Base-by-base conservation (phyloP, 2,329 filamentous ascomycete species). In the Fusarium tanahbumbuense region DNA sequence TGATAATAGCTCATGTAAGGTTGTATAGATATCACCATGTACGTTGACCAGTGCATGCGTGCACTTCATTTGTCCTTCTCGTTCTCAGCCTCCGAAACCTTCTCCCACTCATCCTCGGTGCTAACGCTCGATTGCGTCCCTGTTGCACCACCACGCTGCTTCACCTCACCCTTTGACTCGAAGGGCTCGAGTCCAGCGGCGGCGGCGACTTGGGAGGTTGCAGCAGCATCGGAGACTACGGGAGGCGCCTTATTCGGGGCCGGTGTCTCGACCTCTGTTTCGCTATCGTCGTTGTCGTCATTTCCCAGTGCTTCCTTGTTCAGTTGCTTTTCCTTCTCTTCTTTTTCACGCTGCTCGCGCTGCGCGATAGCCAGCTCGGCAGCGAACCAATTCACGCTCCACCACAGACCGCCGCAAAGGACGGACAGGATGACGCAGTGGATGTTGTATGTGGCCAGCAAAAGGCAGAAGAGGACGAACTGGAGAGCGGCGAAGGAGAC, bases 71-170 rank as follows among this genome's bases (percentile, higher is more conserved):
- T 87, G 64, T 84, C 84, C 79, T 88, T 88, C 71, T 88, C 86
- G 73, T 85, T 85, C 83, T 89, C 88, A 62, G 85, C 88, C 79
- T 92, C 92, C 23, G 93, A 93, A 6, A 98, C 92, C 84, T 96
- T 97, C 84, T 98, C 95, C 95, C 95, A 98, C 82, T 98, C 95
- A 76, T 95, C 95, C 82, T 98, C 95, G 7, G 94, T 98, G 81
- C 93, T 95, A 22, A 80, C 85, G 55, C 86, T 85, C 47, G 87
- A 89, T 78, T 85, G 87, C 25, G 82, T 83, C 40, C 83, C 84
- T 53, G 81, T 83, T 44, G 81, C 60, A 16, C 64, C 67, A 48
- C 83, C 74, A 47, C 85, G 83, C 53, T 83, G 83, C 80, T 86
- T 88, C 70, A 89, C 76, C 68, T 86, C 80, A 56, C 83, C 85